phyloP scores from a whole-genome alignment of 495 filamentous ascomycete species.

The Tuber magnatum region DNA sequence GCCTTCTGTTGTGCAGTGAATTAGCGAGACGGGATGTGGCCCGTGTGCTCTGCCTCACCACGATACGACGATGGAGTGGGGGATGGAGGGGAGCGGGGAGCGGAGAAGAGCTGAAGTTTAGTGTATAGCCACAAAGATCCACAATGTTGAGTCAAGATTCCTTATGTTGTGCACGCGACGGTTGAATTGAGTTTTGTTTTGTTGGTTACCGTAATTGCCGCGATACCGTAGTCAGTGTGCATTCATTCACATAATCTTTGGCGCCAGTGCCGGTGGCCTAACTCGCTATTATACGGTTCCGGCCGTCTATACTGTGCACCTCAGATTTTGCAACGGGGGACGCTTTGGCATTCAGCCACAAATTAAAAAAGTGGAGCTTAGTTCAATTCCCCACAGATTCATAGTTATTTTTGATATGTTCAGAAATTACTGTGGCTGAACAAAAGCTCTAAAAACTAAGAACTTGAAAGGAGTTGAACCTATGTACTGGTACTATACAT shows the following conservation, averaged over 20 bases:
- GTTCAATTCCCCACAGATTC: too few species aligned
- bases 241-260: not conserved
- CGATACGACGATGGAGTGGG: not conserved
- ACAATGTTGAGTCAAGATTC: not conserved
- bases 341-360: too few species aligned
- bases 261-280: not conserved
- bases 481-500: too few species aligned
- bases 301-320: too few species aligned
- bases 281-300: too few species aligned
- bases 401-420: too few species aligned
- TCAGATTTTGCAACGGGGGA: too few species aligned
- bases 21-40: not conserved
- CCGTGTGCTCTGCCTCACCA: not conserved
- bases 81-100: not conserved
- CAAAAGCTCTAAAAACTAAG: too few species aligned
- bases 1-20: not conserved
- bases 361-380: too few species aligned
- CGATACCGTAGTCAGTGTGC: not conserved
- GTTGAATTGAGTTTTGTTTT: not conserved
- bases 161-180: not conserved
- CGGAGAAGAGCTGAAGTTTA: not conserved
- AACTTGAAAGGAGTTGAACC: too few species aligned
- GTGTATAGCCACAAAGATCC: not conserved
- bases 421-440: too few species aligned
- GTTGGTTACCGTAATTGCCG: not conserved